Evolutionary conservation across 2,329 filamentous ascomycete species (phyloP), one percentile per base, ranked within the genome.

Genomic region (Blumeria hordei): DNA sequence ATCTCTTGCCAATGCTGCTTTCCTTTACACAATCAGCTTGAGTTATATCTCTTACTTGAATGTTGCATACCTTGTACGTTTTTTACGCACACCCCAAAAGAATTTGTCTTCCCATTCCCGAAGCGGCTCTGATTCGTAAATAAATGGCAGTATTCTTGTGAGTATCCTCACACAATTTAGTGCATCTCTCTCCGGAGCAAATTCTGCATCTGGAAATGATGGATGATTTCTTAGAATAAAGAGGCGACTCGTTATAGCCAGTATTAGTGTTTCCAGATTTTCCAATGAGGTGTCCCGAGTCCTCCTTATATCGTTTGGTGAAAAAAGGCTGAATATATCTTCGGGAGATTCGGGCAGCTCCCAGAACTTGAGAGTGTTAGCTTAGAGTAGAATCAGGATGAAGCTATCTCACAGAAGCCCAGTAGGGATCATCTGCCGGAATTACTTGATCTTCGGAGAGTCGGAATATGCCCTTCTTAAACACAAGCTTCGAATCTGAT

Each of bases 401-500:
- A 56, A 47, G 41, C 49, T 50, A 56, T 73, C 83, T 65, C 70
- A 93, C 88, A 67, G 86, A 85, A 60, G 84, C 81, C 92, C 92
- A 98, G 71, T 94, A 95, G 16, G 80, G 74, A 71, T 95, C 87
- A 69, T 92, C 83, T 56, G 87, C 80, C 57, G 87, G 76, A 65
- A 96, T 95, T 67, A 85, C 76, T 61, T 81, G 80, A 67, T 94
- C 84, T 68, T 94, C 88, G n/a, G 88, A 92, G 57, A 98, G 79
- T 66, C 85, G 81, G 73, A 96, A 95, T 72, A 96, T 94, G 70
- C 88, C 90, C 71, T 94, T 86, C 71, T 95, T 96, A 77, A 98
- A 96, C 66, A 90, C 87, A 66, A 96, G 81, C 76, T 96, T 96
- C 64, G 90, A 96, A 72, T 96, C 90, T 70, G 90, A 95, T 67